phyloP scores from a whole-genome alignment of 1,284 basidiomycete genomes.

The Leucoagaricus sp. region DNA sequence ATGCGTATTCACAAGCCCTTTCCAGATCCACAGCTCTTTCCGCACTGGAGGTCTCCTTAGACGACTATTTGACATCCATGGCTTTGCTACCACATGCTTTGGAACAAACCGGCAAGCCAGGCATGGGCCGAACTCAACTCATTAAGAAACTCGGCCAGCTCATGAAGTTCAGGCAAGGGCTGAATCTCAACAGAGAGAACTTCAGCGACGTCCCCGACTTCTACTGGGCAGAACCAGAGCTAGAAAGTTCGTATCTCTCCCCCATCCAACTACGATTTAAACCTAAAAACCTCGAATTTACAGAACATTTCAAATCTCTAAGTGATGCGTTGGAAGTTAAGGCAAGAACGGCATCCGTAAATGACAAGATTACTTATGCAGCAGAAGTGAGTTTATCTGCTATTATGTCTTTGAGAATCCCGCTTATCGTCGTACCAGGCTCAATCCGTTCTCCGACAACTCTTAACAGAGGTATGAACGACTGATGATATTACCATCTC shows the following conservation, averaged over 20 bases:
- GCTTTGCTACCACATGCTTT: conserved; percentile 75
- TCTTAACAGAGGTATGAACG: conserved; percentile 70
- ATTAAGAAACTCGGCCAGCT: conserved; percentile 89
- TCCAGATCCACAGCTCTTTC: conserved; percentile 86
- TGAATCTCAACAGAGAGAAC: conserved; percentile 87
- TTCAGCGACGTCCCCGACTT: conserved; percentile 88
- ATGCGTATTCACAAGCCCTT: conserved; percentile 87
- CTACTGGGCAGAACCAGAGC: conserved; percentile 88
- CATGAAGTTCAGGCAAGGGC: conserved; percentile 84
- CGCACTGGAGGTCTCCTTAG: conserved; percentile 79
- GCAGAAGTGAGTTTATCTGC: conserved; percentile 62
- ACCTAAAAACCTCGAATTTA: background rate
- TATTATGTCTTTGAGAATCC: conserved; percentile 7
- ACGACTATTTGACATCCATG: conserved; percentile 80
- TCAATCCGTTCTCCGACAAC: conserved; percentile 72
- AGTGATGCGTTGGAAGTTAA: conserved; percentile 83
- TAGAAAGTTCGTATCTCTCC: conserved; percentile 62
- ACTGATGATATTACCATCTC: background rate
- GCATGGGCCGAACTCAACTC: conserved; percentile 73
- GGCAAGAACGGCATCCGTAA: conserved; percentile 76
- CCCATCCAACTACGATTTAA: background rate
- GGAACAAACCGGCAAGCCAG: conserved; percentile 78
- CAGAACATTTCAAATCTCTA: conserved; percentile 83
- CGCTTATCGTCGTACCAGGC: conserved; percentile 38
- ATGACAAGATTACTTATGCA: conserved; percentile 92